Conservation (phyloP, 805 yeast genomes). For the Nakazawaea siamensis region DNA sequence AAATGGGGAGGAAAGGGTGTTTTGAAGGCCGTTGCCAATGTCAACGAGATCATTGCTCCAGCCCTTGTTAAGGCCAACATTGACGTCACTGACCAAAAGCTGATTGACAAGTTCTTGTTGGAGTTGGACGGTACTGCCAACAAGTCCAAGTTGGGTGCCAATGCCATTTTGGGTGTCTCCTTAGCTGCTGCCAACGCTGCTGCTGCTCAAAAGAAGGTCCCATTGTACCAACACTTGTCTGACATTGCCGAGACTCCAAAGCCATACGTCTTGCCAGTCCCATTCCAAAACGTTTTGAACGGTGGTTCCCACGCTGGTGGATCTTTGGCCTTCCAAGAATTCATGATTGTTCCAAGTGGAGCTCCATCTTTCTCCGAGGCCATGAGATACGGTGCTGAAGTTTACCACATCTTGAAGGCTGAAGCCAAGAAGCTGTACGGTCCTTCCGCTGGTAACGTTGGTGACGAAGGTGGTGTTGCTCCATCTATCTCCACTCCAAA, state of each 20-base stretch:
- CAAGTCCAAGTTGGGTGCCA: slow-evolving; percentile 97
- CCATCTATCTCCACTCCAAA: slow-evolving; percentile 92
- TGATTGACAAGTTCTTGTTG: slow-evolving; percentile 79
- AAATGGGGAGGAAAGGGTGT: slow-evolving; percentile 99
- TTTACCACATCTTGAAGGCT: slow-evolving; percentile 92
- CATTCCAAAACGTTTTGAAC: slow-evolving; percentile 97
- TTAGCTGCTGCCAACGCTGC: slow-evolving; percentile 96
- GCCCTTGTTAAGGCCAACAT: slow-evolving; percentile 75
- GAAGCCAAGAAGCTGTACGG: slow-evolving; percentile 94
- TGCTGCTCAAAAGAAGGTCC: slow-evolving; percentile 91
- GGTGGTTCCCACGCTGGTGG: slow-evolving; percentile 99
- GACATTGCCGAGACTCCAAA: slow-evolving; percentile 67
- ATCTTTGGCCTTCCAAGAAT: slow-evolving; percentile 97
- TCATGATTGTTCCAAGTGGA: slow-evolving; percentile 96
- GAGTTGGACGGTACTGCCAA: slow-evolving; percentile 93
- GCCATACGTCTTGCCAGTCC: slow-evolving; percentile 96
- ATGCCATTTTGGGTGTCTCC: slow-evolving; percentile 97
- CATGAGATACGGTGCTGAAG: slow-evolving; percentile 94
- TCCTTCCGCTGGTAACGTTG: slow-evolving; percentile 97
- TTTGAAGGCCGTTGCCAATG: slow-evolving; percentile 91
- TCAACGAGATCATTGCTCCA: slow-evolving; percentile 91
- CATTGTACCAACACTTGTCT: slow-evolving; percentile 88
- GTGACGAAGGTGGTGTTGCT: slow-evolving; percentile 99
- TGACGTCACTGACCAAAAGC: slow-evolving; percentile 80
- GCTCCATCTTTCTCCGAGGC: slow-evolving; percentile 92